Percentiles rank a stretch among this genome's conserved stretches.
Evolutionary conservation across 352 stramenopile species (phyloP).

Genomic region (Pythium brachiatum): DNA sequence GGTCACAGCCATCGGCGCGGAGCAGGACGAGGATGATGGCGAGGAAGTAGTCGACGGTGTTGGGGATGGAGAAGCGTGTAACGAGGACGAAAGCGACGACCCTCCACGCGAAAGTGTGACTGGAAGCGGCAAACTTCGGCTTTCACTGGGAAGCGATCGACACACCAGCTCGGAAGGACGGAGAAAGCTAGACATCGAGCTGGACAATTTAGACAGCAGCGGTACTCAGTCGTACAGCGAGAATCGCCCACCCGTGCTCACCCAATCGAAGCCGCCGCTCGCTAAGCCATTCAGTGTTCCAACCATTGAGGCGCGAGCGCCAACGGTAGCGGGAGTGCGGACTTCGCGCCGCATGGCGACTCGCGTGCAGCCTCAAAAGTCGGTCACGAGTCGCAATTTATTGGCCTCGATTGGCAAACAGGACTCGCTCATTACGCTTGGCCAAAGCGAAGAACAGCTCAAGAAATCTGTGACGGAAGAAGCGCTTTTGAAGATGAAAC

Average conservation of each 20-base stretch:
- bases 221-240: not conserved
- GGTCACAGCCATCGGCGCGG: not conserved
- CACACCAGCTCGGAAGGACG: not conserved
- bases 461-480: slow-evolving; percentile 20
- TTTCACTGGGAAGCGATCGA: not conserved
- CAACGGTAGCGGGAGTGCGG: not conserved
- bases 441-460: slow-evolving; percentile 15
- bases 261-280: not conserved
- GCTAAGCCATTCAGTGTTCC: not conserved
- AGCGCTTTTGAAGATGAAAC: slow-evolving; percentile 11
- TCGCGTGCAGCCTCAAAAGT: slow-evolving; percentile 18
- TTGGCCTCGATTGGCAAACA: slow-evolving; percentile 7
- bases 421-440: slow-evolving; percentile 15
- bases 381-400: slow-evolving; percentile 20
- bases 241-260: not conserved
- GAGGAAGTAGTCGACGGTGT: slow-evolving; percentile 2
- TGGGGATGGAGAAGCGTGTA: slow-evolving; percentile 5
- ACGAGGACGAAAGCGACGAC: not conserved
- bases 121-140: not conserved
- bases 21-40: slow-evolving; percentile 11
- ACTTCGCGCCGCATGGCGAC: slow-evolving; percentile 18
- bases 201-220: not conserved
- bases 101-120: not conserved
- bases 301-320: not conserved
- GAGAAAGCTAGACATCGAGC: not conserved